Evolutionary conservation across 306 rosid genomes (phyloP), one percentile per base, ranked within the genome.

Genomic region (Medicago ruthenica): DNA sequence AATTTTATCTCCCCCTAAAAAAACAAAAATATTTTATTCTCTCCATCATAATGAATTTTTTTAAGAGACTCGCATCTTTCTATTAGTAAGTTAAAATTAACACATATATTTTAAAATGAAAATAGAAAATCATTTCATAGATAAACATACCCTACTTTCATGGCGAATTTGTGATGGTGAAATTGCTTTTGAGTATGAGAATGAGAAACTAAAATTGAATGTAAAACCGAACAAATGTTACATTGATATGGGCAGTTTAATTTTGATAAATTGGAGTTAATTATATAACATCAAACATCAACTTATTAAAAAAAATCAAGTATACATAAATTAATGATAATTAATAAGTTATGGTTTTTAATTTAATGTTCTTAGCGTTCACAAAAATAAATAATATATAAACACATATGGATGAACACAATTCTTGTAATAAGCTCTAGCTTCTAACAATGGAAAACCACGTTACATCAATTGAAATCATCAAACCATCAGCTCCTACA

Each of bases 401-500:
- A 6, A 44, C 4, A 42, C 4, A 54, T 4, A 54, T 4, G 4
- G 31, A 68, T 71, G 68, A 73, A 78, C 15, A 41, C 15, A 58
- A 6, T 53, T 36, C 45, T 54, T 66, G 34, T 37, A 27, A 27
- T 27, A 18, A 59, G 10, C 12, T 44, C 65, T 11, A 51, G 9
- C 47, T 51, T 79, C 10, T 24, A 2, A 45, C 8, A 70, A 85
- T 82, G 87, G 86, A 86, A 71, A 77, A 76, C 37, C 80, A 4
- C 3, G 24, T 88, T n/a, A 72, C 67, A 4, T 84, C 86, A 14
- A 86, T 41, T 39, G 73, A 85, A 73, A 78, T 36, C 60, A 60
- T 88, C 13, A 88, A 82, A 72, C 87, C 92, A 65, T 84, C 85
- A n/a, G 8, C 27, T 2, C 67, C 88, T 18, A 67, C 81, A 34